phyloP scores from a whole-genome alignment of 2,329 filamentous ascomycete genomes.

The Colletotrichum chrysophilum region DNA sequence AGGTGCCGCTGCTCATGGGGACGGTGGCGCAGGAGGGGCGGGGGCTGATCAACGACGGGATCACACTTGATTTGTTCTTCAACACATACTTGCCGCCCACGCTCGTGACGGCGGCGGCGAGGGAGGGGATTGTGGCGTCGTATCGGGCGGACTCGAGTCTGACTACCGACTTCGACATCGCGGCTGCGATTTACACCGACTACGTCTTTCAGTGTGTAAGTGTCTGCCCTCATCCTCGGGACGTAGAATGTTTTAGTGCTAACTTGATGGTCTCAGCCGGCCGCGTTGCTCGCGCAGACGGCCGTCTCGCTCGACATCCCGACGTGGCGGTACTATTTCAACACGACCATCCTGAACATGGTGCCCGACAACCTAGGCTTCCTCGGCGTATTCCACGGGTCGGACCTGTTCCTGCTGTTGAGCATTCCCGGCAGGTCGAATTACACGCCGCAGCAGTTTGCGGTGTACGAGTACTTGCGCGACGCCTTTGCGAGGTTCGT shows the following conservation, averaged over 20 bases:
- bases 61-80: conserved; percentile 26
- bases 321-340: conserved; percentile 32
- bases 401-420: conserved; percentile 29
- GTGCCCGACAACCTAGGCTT: conserved; percentile 23
- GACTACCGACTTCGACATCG: conserved; percentile 28
- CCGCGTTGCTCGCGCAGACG: conserved; percentile 25
- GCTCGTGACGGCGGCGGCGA: background rate
- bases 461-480: conserved; percentile 27
- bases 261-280: conserved; percentile 25
- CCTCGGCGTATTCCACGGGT: conserved; percentile 31
- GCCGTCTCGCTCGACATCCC: conserved; percentile 23
- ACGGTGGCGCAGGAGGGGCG: conserved; percentile 30
- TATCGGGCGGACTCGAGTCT: conserved; percentile 21
- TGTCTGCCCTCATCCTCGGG: background rate
- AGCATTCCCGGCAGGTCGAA: conserved; percentile 17
- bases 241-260: no score
- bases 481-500: conserved; percentile 27
- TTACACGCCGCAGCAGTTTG: conserved; percentile 25
- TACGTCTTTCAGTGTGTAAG: conserved; percentile 31
- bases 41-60: conserved; percentile 24
- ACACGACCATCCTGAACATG: conserved; percentile 25
- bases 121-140: conserved; percentile 16
- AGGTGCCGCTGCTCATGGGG: conserved; percentile 29
- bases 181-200: conserved; percentile 30
- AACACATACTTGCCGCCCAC: conserved; percentile 19